Conservation (phyloP, 108 stramenopile species). For the Schizochytrium sp. region DNA sequence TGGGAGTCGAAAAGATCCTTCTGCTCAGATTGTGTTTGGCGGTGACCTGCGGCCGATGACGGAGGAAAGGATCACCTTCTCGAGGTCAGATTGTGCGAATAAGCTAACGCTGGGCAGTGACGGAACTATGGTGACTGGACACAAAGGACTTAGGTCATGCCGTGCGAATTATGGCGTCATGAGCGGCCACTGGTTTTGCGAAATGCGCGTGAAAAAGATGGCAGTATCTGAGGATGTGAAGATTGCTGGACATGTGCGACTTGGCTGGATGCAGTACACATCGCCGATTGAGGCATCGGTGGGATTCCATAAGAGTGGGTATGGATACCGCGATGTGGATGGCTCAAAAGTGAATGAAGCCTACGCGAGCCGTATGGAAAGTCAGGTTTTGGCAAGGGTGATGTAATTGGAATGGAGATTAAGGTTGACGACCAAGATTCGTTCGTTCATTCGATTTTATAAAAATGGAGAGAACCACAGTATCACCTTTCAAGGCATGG, state of each 20-base stretch:
- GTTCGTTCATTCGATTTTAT: slow-evolving; percentile 21
- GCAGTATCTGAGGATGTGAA: slow-evolving; percentile 17
- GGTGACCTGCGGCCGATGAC: neutral
- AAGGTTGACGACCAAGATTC: neutral
- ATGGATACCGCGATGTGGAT: slow-evolving; percentile 42
- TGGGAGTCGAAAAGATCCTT: too few relatives aligned
- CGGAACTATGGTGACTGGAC: neutral
- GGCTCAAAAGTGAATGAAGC: slow-evolving; percentile 50
- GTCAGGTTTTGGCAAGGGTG: slow-evolving; percentile 33
- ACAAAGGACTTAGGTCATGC: neutral
- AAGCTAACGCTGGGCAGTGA: neutral
- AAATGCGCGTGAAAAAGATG: neutral
- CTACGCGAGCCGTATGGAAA: neutral
- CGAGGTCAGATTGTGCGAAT: neutral
- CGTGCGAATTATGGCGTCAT: slow-evolving; percentile 26
- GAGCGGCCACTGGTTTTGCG: slow-evolving; percentile 39
- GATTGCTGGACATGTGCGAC: slow-evolving; percentile 33
- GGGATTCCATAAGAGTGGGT: neutral
- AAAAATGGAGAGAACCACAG: slow-evolving; percentile 9
- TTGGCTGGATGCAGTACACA: slow-evolving; percentile 24
- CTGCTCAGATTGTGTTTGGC: too few relatives aligned
- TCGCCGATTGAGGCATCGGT: slow-evolving; percentile 31
- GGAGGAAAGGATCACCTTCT: neutral
- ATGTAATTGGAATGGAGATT: slow-evolving; percentile 50
- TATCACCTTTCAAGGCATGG: slow-evolving; percentile 9